Percentiles rank a stretch among this genome's conserved stretches.
Conservation (phyloP, 2,329 filamentous ascomycete species). For the Helotiales sp. region DNA sequence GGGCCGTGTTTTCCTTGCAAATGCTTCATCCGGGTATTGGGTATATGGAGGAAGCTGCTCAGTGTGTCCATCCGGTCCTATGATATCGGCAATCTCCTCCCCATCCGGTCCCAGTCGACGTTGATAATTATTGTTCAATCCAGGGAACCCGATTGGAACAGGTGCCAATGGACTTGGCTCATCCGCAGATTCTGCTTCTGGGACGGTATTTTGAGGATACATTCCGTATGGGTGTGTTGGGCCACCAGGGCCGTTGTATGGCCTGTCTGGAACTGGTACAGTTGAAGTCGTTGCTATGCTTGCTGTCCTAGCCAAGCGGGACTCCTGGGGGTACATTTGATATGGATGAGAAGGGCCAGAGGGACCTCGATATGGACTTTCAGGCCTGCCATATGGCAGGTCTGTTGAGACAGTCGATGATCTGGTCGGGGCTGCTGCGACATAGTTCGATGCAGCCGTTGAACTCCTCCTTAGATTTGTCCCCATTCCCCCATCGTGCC, state of each 20-base stretch:
- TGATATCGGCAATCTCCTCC: constrained; percentile 84
- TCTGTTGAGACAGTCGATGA: constrained; percentile 40
- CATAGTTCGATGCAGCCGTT: constrained; percentile 23
- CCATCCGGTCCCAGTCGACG: constrained; percentile 77
- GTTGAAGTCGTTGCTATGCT: constrained; percentile 78
- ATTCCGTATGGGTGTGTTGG: constrained; percentile 86
- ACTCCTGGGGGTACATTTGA: constrained; percentile 82
- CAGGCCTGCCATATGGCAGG: constrained; percentile 42
- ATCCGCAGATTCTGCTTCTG: constrained; percentile 55
- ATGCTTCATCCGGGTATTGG: constrained; percentile 79
- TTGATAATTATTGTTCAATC: constrained; percentile 67
- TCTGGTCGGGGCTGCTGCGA: constrained; percentile 29
- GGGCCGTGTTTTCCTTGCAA: constrained; percentile 57
- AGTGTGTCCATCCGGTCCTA: constrained; percentile 85
- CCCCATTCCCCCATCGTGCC: constrained; percentile 55
- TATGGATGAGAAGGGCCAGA: constrained; percentile 83
- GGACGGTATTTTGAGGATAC: constrained; percentile 79
- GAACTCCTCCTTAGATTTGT: constrained; percentile 33
- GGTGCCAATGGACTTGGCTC: constrained; percentile 44
- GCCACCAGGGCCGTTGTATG: constrained; percentile 64
- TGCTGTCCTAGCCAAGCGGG: constrained; percentile 54
- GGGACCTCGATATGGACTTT: constrained; percentile 63
- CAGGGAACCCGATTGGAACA: constrained; percentile 78
- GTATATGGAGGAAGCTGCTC: constrained; percentile 93
- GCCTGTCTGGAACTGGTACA: constrained; percentile 60